Base-by-base conservation (phyloP, 2,329 filamentous ascomycete genomes). In the Colletotrichum musae region DNA sequence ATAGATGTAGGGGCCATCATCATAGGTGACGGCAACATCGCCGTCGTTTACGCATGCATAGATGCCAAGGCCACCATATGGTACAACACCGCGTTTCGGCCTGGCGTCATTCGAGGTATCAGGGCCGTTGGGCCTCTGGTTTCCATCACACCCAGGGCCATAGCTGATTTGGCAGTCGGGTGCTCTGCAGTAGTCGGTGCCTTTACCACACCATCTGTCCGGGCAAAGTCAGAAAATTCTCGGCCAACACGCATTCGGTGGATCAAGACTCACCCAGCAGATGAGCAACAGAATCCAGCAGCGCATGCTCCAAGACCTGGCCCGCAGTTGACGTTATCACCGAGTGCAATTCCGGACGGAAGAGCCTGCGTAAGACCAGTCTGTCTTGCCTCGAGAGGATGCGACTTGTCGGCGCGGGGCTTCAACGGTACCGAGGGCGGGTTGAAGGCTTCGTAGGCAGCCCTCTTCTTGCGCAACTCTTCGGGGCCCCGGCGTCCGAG, bases 11-110 rank as follows among this genome's bases (percentile, higher is more conserved):
- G 80, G 80, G 0, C 80, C 79, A 39, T 82, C 80, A 58, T 82
- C 80, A 58, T 77, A 81, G 0, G 79, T 81, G 24, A 82, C 71
- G 18, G 80, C 80, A 2, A 82, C 72, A n/a, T 77, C 75, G 16
- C 77, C 76, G 0, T 71, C 61, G 5, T 75, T 72, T 2, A 71
- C 72, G 58, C 80, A 82, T 39, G 72, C 64, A 57, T 68, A 74
- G 57, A 80, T 77, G 41, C 83, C 84, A 5, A 74, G 52, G 10
- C 75, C 76, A 5, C 60, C 56, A 32, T 79, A 79, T 0, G 77
- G 76, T 0, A 79, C 69, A 6, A 32, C 65, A 1, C 78, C 77
- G n/a, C 75, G 67, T 7, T 58, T 47, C 0, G 77, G 76, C 4
- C 78, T 71, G 2, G 74, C 71, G 1, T 73, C 61, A 0, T 61